Conservation (phyloP, 441 rosid genomes). For the Erodium moschatum region DNA sequence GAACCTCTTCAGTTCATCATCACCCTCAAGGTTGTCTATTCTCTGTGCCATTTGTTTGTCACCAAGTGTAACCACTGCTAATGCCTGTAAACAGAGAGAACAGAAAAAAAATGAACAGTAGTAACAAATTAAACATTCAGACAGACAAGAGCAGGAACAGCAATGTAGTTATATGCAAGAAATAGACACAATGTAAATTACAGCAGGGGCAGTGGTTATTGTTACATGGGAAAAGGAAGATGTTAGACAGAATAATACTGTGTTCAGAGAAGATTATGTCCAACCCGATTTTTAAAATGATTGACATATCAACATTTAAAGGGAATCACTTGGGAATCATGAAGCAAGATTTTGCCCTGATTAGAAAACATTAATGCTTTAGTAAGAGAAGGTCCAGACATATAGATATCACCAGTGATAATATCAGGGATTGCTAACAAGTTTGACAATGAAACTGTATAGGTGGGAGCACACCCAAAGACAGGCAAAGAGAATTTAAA, state of each 20-base stretch:
- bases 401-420: background rate
- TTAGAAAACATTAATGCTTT: background rate
- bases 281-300: background rate
- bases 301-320: background rate
- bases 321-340: background rate
- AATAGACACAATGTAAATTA: no score
- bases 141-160: background rate
- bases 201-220: background rate
- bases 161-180: background rate
- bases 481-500: constrained; percentile 16
- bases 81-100: constrained; percentile 45
- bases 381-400: background rate
- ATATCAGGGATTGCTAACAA: background rate
- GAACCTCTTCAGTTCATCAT: constrained; percentile 89
- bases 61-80: constrained; percentile 96
- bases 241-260: background rate
- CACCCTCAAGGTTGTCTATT: constrained; percentile 75
- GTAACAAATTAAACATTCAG: background rate
- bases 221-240: background rate
- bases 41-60: constrained; percentile 95
- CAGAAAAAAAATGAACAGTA: constrained; percentile 4
- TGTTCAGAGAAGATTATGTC: background rate
- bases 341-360: background rate
- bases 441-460: background rate
- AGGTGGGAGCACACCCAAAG: background rate